Percentiles rank a stretch among this genome's conserved stretches.
Evolutionary conservation across 176 grass and related monocot genomes (phyloP).

Genomic region (Aechmea fasciata): DNA sequence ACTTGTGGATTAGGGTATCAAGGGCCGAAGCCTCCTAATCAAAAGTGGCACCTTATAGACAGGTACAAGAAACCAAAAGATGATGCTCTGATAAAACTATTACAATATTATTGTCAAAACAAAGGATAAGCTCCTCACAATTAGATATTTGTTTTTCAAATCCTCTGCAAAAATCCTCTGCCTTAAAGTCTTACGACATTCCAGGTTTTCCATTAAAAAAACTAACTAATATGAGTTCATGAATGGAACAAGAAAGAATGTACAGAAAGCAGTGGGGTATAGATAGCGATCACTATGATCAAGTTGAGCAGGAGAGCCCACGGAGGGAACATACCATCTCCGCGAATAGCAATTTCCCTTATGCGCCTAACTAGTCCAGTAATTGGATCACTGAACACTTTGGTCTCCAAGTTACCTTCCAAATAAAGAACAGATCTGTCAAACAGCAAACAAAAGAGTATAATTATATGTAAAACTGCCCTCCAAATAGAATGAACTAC

Average conservation of each 20-base stretch:
- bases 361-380: constrained; percentile 86
- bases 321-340: constrained; percentile 40
- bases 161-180: no score
- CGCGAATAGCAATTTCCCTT: constrained; percentile 82
- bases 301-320: neutral
- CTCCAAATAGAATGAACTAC: neutral
- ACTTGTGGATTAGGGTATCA: no score
- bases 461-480: neutral
- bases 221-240: neutral
- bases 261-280: neutral
- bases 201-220: neutral
- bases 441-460: constrained; percentile 11
- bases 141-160: no score
- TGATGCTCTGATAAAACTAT: no score
- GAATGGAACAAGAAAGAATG: neutral
- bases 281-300: neutral
- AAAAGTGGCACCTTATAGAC: no score
- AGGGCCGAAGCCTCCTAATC: no score
- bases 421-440: constrained; percentile 77
- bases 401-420: constrained; percentile 92
- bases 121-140: no score
- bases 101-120: no score
- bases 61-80: no score
- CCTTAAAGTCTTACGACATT: neutral
- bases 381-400: constrained; percentile 72